Conservation (phyloP, 164 flowering plant species). For the Vitis vinifera region DNA sequence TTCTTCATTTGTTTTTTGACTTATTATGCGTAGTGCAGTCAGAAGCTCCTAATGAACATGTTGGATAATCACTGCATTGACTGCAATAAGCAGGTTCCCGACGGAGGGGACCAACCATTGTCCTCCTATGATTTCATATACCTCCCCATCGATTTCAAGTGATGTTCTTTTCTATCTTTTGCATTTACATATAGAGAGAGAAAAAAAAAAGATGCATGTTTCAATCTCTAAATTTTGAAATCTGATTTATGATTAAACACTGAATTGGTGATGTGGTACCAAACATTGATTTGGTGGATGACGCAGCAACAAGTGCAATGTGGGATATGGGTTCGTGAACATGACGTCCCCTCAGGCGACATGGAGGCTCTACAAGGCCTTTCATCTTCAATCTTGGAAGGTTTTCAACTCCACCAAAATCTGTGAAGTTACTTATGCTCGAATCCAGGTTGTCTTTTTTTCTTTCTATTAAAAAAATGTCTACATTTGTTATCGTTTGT, state of each 20-base stretch:
- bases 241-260: too few species aligned
- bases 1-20: background rate
- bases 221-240: too few species aligned
- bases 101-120: conserved; percentile 56
- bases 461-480: background rate
- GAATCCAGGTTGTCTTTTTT: conserved; percentile 66
- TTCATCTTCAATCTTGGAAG: conserved; percentile 83
- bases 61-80: conserved; percentile 91
- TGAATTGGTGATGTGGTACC: too few species aligned
- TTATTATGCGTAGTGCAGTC: conserved; percentile 45
- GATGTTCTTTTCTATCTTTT: conserved; percentile 2
- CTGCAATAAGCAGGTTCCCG: conserved; percentile 75
- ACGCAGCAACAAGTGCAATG: conserved; percentile 90
- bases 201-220: too few species aligned
- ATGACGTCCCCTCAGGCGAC: conserved; percentile 84
- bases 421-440: conserved; percentile 84
- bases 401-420: conserved; percentile 93
- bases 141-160: conserved; percentile 97
- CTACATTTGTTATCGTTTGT: too few species aligned
- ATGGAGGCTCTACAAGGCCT: conserved; percentile 79
- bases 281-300: background rate
- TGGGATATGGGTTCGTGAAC: conserved; percentile 97
- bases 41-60: conserved; percentile 84
- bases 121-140: conserved; percentile 91
- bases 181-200: background rate